Evolutionary conservation across 257 asterid species (phyloP).

Genomic region (Agastache rugosa): DNA sequence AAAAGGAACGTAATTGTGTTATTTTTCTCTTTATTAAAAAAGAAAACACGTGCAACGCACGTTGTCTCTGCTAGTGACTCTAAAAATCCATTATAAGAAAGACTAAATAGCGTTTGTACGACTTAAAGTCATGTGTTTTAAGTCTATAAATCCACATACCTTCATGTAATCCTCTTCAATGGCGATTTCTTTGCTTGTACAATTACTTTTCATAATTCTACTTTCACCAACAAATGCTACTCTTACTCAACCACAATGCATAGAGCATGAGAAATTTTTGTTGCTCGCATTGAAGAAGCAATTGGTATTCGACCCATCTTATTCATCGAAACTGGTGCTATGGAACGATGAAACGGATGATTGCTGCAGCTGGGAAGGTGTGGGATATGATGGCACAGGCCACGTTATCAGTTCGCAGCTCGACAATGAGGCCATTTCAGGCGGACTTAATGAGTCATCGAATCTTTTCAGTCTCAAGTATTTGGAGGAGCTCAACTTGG

Average conservation of each 20-base stretch:
- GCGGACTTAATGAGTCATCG: neutral
- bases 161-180: no score
- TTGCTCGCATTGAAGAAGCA: neutral
- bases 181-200: no score
- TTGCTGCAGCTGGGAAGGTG: constrained; percentile 45
- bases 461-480: constrained; percentile 14
- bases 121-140: no score
- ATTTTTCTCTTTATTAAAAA: no score
- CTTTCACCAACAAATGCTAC: constrained; percentile 5
- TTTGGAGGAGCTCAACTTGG: neutral
- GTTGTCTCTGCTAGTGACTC: no score
- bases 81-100: no score
- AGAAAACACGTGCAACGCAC: no score
- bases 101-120: no score
- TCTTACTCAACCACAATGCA: constrained; percentile 9
- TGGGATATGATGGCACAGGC: constrained; percentile 40
- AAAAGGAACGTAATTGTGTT: no score
- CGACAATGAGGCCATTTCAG: constrained; percentile 12
- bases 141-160: no score
- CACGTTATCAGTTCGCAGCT: constrained; percentile 37
- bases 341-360: constrained; percentile 27
- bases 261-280: neutral
- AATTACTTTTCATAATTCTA: neutral
- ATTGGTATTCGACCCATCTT: constrained; percentile 1
- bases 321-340: constrained; percentile 29